Evolutionary conservation across 2,329 filamentous ascomycete species (phyloP).

Genomic region (Cytospora piceae): DNA sequence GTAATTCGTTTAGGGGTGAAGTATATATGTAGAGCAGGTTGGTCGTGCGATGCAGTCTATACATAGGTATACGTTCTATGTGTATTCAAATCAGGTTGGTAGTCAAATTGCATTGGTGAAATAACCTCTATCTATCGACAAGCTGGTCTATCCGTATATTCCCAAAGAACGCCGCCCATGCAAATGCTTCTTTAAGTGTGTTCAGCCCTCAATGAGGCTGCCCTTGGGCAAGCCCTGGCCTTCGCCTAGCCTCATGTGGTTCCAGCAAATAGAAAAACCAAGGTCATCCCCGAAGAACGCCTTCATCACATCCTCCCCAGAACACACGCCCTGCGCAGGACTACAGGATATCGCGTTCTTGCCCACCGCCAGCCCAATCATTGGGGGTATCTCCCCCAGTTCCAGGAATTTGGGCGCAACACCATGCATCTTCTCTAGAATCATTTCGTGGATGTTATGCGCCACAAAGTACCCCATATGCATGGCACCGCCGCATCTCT

Average conservation of each 20-base stretch:
- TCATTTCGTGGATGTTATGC: slow-evolving; percentile 68
- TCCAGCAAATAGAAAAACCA: slow-evolving; percentile 63
- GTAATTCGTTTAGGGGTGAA: slow-evolving; percentile 36
- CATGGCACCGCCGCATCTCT: slow-evolving; percentile 77
- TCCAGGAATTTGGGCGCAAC: slow-evolving; percentile 50
- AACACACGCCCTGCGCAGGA: slow-evolving; percentile 58
- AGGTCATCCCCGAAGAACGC: slow-evolving; percentile 71
- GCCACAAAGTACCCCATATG: slow-evolving; percentile 70
- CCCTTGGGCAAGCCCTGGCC: slow-evolving; percentile 10
- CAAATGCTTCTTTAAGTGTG: background rate
- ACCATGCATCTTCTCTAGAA: slow-evolving; percentile 49
- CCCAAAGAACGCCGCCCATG: background rate
- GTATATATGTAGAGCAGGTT: background rate
- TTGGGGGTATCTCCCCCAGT: slow-evolving; percentile 60
- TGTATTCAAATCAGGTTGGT: background rate
- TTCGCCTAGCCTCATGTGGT: slow-evolving; percentile 53
- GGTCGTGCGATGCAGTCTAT: background rate
- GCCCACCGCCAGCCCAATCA: slow-evolving; percentile 74
- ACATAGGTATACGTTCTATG: background rate
- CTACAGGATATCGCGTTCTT: slow-evolving; percentile 69
- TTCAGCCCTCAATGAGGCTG: slow-evolving; percentile 4
- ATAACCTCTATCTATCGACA: too few relatives aligned
- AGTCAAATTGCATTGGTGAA: background rate
- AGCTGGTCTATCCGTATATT: background rate
- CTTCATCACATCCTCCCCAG: slow-evolving; percentile 65